Evolutionary conservation across 1,284 basidiomycete species (phyloP), one percentile per base, ranked within the genome.

Genomic region (Apiotrichum brassicae): DNA sequence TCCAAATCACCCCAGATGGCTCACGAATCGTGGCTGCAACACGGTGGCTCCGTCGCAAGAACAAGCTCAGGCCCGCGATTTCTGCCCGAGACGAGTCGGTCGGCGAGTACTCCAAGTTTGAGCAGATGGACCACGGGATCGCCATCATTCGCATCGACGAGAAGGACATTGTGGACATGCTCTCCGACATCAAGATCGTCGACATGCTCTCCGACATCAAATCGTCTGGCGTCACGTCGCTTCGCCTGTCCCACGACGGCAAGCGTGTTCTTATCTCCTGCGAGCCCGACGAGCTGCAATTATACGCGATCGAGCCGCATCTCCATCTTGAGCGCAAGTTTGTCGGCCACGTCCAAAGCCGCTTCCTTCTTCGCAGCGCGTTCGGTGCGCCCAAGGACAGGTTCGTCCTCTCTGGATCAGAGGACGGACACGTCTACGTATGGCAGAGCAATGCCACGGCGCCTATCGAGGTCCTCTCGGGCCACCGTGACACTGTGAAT

Each of bases 351-450:
- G 79, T 79, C 32, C 89, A 93, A 71, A 81, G 81, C 4, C 78
- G 80, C 34, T 87, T 88, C 71, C 82, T 97, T 55, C 87, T 98
- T 54, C 81, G 88, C 51, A 88, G 87, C 68, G 92, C 89, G 65
- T 97, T 97, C 71, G 95, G 93, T 23, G 93, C 93, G n/a, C 76
- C 84, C 26, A 84, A 88, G 63, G 85, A 85, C 54, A 87, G 85
- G 64, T 94, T 95, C 66, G 80, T 98, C 42, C 79, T 92, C 49
- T 93, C 87, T 62, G 95, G 95, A 24, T 93, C 89, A 68, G 93
- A 97, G 82, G 87, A 95, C 75, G 82, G 83, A 36, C 86, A 86
- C 57, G 84, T 97, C 43, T 97, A 97, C 73, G 81, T 97, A 20
- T 99, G 94, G 92, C 89, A 97, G 71, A 84, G 86, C 45, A 85